These are phyloP conservation scores for Dryas alaskensis DNA, from an alignment of 306 rosid genomes.

Conservation along the genomic window DNA sequence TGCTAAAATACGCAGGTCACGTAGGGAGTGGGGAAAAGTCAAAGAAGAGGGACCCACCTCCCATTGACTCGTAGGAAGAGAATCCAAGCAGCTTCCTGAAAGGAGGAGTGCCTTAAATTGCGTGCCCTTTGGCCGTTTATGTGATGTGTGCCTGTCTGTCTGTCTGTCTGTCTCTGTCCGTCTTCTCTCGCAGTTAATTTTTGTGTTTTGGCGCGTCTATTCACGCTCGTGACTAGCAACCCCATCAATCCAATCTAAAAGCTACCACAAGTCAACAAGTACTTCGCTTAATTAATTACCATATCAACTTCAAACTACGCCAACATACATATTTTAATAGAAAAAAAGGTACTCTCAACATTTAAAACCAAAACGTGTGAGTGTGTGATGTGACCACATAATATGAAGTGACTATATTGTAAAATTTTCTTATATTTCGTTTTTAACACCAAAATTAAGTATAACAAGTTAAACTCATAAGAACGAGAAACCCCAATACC, in stretches of 20 bases:
- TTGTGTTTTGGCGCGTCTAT: not conserved
- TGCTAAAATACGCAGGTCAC: not conserved
- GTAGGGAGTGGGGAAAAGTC: not conserved
- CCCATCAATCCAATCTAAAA: not conserved
- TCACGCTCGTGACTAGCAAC: not conserved
- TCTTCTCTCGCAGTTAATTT: not conserved
- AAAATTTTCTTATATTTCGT: no score
- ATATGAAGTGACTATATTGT: no score
- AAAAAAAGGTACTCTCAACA: no score
- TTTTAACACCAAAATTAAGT: no score
- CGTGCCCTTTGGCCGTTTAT: slow-evolving; percentile 43
- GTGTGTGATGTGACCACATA: no score
- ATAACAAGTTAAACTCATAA: no score
- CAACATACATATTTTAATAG: no score
- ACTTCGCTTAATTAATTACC: not conserved
- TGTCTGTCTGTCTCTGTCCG: not conserved
- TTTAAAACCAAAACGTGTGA: no score
- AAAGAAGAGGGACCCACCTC: slow-evolving; percentile 9
- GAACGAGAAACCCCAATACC: no score
- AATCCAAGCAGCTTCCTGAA: slow-evolving; percentile 15
- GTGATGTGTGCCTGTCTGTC: not conserved
- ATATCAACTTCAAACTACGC: no score
- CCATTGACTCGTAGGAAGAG: slow-evolving; percentile 40
- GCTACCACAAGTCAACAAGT: not conserved
- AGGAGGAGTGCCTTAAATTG: slow-evolving; percentile 43